phyloP scores from a whole-genome alignment of 1,139 yeast species.

The Chernovozyma sophiae-reginae region DNA sequence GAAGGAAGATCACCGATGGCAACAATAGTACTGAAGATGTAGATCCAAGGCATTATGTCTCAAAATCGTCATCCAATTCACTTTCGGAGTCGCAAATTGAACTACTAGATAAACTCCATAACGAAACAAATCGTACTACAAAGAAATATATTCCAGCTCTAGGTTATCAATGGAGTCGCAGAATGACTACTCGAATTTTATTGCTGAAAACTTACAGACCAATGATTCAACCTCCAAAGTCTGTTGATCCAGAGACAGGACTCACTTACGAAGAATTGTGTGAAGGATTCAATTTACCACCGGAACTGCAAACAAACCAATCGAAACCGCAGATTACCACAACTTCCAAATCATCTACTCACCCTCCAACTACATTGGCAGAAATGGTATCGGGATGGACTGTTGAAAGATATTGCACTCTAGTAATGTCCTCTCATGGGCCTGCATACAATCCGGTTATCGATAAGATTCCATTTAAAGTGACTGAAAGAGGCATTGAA shows the following conservation, averaged over 20 bases:
- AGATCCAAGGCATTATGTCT: slow-evolving; percentile 10
- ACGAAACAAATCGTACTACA: slow-evolving; percentile 13
- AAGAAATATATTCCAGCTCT: slow-evolving; percentile 33
- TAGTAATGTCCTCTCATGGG: slow-evolving; percentile 17
- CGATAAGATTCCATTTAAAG: slow-evolving; percentile 12
- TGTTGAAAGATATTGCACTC: slow-evolving; percentile 25
- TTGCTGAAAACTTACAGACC: slow-evolving; percentile 35
- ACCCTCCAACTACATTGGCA: slow-evolving; percentile 6
- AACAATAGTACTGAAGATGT: background rate
- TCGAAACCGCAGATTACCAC: background rate
- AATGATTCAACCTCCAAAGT: slow-evolving; percentile 6
- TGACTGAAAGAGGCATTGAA: slow-evolving; percentile 13
- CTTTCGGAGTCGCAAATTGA: slow-evolving; percentile 10
- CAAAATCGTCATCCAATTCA: background rate
- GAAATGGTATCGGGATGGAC: slow-evolving; percentile 22
- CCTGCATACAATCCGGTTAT: background rate
- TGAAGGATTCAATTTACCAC: slow-evolving; percentile 12
- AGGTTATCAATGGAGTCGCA: slow-evolving; percentile 40
- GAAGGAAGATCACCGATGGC: background rate
- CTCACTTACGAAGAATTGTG: slow-evolving; percentile 13
- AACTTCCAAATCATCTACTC: background rate
- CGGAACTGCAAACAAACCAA: slow-evolving; percentile 2
- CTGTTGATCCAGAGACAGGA: slow-evolving; percentile 13
- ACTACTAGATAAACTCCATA: slow-evolving; percentile 14
- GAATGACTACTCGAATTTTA: slow-evolving; percentile 28